Conservation (phyloP, 2,329 filamentous ascomycete species). For the Torrubiella hemipterigena region DNA sequence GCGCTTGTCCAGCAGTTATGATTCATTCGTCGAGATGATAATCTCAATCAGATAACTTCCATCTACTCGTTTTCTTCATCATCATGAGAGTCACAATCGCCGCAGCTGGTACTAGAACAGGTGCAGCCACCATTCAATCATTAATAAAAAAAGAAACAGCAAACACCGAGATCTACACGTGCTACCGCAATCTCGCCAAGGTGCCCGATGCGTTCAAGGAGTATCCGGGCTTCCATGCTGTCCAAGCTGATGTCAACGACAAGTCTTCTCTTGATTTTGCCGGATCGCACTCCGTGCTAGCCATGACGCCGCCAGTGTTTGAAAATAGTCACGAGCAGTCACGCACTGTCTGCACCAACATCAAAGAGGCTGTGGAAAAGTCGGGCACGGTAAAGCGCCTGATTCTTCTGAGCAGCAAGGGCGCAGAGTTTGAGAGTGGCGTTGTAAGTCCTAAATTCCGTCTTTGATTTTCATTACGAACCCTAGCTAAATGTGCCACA, state of each 20-base stretch:
- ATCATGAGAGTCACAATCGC: constrained; percentile 13
- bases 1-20: too few species aligned
- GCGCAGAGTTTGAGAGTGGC: constrained; percentile 19
- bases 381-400: constrained; percentile 15
- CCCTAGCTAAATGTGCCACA: neutral
- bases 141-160: constrained; percentile 10
- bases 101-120: constrained; percentile 14
- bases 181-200: constrained; percentile 13
- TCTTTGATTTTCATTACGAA: neutral
- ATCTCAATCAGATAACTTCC: too few species aligned
- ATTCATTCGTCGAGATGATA: too few species aligned
- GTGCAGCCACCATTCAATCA: constrained; percentile 12
- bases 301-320: constrained; percentile 12
- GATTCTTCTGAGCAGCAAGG: constrained; percentile 18
- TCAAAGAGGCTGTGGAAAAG: constrained; percentile 14
- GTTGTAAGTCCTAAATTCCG: constrained; percentile 12
- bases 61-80: too few species aligned
- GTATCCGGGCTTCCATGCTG: constrained; percentile 11
- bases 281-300: constrained; percentile 12
- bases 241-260: constrained; percentile 12
- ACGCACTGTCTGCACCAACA: constrained; percentile 8
- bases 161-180: constrained; percentile 6
- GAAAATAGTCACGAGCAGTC: constrained; percentile 8
- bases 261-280: constrained; percentile 11
- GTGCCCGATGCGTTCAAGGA: constrained; percentile 11